Conservation (phyloP, 1,139 yeast genomes). For the Suhomyces bolitotheri region DNA sequence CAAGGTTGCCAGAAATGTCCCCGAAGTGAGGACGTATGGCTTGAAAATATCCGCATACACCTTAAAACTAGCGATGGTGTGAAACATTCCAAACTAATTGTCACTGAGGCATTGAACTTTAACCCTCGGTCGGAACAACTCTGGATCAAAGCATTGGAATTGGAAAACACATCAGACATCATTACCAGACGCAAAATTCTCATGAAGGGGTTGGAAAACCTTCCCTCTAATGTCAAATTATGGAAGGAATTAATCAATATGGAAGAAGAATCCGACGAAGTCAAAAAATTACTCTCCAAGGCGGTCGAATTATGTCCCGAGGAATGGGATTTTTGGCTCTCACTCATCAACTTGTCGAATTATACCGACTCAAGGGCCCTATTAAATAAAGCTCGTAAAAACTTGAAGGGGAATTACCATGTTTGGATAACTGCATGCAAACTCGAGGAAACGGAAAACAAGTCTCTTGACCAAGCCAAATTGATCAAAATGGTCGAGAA, state of each 20-base stretch:
- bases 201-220: slow-evolving; percentile 57
- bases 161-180: slow-evolving; percentile 54
- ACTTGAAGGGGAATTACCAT: slow-evolving; percentile 48
- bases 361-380: slow-evolving; percentile 54
- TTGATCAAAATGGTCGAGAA: slow-evolving; percentile 48
- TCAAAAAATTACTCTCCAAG: slow-evolving; percentile 55
- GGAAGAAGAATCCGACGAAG: slow-evolving; percentile 48
- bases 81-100: slow-evolving; percentile 51
- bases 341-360: slow-evolving; percentile 43
- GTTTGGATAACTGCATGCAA: slow-evolving; percentile 75
- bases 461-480: slow-evolving; percentile 34
- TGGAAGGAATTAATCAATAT: slow-evolving; percentile 56
- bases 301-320: slow-evolving; percentile 72
- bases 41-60: slow-evolving; percentile 74
- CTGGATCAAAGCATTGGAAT: slow-evolving; percentile 71
- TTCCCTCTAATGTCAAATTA: slow-evolving; percentile 48
- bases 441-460: slow-evolving; percentile 60
- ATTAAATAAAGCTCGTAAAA: slow-evolving; percentile 61
- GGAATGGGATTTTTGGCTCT: slow-evolving; percentile 65
- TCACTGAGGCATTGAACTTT: slow-evolving; percentile 63
- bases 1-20: slow-evolving; percentile 78
- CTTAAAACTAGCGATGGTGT: slow-evolving; percentile 41
- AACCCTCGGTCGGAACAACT: slow-evolving; percentile 57
- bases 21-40: slow-evolving; percentile 73
- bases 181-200: slow-evolving; percentile 55